Conservation (phyloP, 2,329 filamentous ascomycete species). For the Fonsecaea multimorphosa region DNA sequence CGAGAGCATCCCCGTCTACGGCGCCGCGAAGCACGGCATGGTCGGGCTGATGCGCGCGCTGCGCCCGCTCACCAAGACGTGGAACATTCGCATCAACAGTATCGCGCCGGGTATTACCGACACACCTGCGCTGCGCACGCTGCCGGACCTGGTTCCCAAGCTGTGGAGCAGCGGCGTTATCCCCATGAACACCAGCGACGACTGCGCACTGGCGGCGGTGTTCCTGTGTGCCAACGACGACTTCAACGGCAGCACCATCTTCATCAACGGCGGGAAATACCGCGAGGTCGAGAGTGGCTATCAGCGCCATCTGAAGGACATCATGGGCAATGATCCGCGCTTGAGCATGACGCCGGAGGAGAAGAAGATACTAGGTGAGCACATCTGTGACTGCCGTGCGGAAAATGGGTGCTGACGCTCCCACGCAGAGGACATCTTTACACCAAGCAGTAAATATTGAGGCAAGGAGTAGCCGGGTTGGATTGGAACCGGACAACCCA, state of each 20-base stretch:
- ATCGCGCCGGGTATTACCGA: slow-evolving; percentile 5
- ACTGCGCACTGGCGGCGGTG: neutral
- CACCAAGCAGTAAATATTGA: neutral
- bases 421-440: neutral
- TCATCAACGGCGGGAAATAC: slow-evolving; percentile 1
- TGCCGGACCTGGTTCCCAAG: neutral
- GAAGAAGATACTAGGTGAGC: slow-evolving; percentile 3
- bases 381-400: neutral
- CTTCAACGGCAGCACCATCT: neutral
- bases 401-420: neutral
- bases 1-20: neutral
- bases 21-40: neutral
- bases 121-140: neutral
- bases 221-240: neutral
- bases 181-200: slow-evolving; percentile 4
- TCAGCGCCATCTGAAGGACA: neutral
- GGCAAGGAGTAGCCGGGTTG: neutral
- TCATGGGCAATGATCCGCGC: neutral
- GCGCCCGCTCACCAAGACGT: neutral
- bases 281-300: slow-evolving; percentile 1
- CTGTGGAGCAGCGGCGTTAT: neutral
- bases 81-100: slow-evolving; percentile 12
- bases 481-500: neutral
- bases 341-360: neutral
- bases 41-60: neutral